Base-by-base conservation (phyloP, 768 basidiomycete genomes). In the Tephrocybe sp. region DNA sequence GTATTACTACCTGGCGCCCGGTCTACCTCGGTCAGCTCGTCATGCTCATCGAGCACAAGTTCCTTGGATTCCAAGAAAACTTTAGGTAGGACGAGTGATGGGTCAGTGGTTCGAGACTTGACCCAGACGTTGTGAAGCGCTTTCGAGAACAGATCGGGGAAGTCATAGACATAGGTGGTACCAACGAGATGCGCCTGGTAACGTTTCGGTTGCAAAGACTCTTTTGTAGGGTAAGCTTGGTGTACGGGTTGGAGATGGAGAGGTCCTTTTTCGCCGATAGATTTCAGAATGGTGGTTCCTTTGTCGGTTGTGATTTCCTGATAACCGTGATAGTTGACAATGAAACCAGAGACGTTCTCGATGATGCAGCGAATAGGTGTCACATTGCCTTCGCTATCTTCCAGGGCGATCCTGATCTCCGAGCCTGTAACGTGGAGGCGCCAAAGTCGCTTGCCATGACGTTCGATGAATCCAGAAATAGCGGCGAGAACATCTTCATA, bases 111-210 rank as follows among this genome's bases (percentile, higher is more conserved):
- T 35, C 87, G 82, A 39, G 83, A 83, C 60, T 85, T 84, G 56
- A 80, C 73, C 97, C 97, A 99, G 55, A 93, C 79, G 62, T 94
- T 92, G 63, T 93, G 89, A 53, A 98, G 75, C 6, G 96, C 94
- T 73, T 98, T 98, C 34, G 94, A 87, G 79, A 98, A 99, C 56
- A 99, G 83, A 62, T 97, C 97, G 36, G 97, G 97, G 87, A 98
- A 99, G 71, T 98, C 97, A 70, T 98, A 98, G 30, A 90, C 95
- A 67, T 98, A 99, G 45, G 97, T 99, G 26, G 97, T 99, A 47
- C 97, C 97, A 59, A 97, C 87, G 52, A 98, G 82, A 69, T 99
- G 97, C 19, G 97, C 97, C 66, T 98, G 96, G 74, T 98, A 98
- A 56, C 97, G 93, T 69, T 97, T 95, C 36, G 97, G 97, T 66